These are phyloP conservation scores for Stenocarpella maydis DNA, from an alignment of 2,329 filamentous ascomycete species.

Conservation along the genomic window DNA sequence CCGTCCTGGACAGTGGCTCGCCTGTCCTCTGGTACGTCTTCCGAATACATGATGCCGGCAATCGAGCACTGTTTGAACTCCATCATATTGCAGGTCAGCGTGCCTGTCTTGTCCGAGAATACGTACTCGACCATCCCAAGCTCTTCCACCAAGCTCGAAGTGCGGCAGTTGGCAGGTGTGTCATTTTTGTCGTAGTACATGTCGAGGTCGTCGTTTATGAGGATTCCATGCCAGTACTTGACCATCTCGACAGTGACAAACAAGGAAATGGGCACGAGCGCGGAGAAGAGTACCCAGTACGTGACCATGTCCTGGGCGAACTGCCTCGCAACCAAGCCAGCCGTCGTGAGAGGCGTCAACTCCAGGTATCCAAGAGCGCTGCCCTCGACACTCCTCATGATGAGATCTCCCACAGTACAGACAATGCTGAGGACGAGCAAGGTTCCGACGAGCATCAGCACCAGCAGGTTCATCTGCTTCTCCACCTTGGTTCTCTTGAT, in stretches of 20 bases:
- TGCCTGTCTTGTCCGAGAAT: constrained; percentile 98
- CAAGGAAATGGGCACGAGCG: constrained; percentile 94
- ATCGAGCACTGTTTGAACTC: constrained; percentile 97
- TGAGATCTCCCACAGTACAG: constrained; percentile 89
- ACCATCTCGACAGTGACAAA: constrained; percentile 98
- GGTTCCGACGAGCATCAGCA: constrained; percentile 87
- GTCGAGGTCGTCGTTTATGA: constrained; percentile 97
- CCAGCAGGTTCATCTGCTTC: constrained; percentile 90
- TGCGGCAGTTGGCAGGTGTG: constrained; percentile 93
- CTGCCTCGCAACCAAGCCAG: constrained; percentile 68
- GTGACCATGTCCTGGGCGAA: constrained; percentile 96
- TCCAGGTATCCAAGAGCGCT: constrained; percentile 76
- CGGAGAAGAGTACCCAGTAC: constrained; percentile 98
- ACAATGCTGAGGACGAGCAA: constrained; percentile 85
- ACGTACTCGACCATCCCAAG: constrained; percentile 98
- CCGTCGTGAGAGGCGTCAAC: constrained; percentile 67
- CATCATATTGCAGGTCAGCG: constrained; percentile 98
- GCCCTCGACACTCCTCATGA: constrained; percentile 73
- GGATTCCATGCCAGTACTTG: constrained; percentile 97
- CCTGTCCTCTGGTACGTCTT: constrained; percentile 90
- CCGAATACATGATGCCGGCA: constrained; percentile 90
- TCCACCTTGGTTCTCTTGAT: constrained; percentile 99
- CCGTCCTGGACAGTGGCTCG: constrained; percentile 81
- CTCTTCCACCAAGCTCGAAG: constrained; percentile 95
- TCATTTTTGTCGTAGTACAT: constrained; percentile 98